A percentile compares a stretch with the other conserved stretches of the same genome.
Conservation (phyloP, 306 rosid genomes). For the Hippophae gyantsensis region DNA sequence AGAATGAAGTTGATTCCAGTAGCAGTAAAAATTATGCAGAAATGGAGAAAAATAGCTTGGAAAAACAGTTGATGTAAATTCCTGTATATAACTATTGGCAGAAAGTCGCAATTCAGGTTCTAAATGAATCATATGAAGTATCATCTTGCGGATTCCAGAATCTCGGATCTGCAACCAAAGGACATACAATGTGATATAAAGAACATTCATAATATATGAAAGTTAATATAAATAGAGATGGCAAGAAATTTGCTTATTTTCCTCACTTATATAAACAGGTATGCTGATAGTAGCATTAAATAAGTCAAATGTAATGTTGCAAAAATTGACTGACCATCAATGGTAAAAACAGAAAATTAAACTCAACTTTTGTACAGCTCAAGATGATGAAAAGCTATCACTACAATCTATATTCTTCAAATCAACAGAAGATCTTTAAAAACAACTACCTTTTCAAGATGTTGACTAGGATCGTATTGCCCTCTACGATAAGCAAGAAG, state of each 20-base stretch:
- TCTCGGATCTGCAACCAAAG: conserved; percentile 71
- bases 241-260: neutral
- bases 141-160: conserved; percentile 83
- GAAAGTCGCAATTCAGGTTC: conserved; percentile 83
- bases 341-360: neutral
- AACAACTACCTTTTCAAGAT: conserved; percentile 68
- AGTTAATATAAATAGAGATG: conserved; percentile 2
- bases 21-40: conserved; percentile 85
- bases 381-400: conserved; percentile 1
- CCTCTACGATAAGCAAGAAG: conserved; percentile 99
- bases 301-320: neutral
- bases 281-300: neutral
- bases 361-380: neutral
- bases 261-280: conserved; percentile 9
- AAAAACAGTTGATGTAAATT: conserved; percentile 65
- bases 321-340: conserved; percentile 2
- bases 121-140: conserved; percentile 87
- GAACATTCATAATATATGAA: neutral
- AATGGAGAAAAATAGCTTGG: conserved; percentile 82
- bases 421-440: neutral
- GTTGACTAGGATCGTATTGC: conserved; percentile 87
- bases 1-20: conserved; percentile 83
- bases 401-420: neutral
- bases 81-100: conserved; percentile 78
- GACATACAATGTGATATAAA: conserved; percentile 13